Conservation (phyloP, 345 rosid genomes). For the Pistacia atlantica region DNA sequence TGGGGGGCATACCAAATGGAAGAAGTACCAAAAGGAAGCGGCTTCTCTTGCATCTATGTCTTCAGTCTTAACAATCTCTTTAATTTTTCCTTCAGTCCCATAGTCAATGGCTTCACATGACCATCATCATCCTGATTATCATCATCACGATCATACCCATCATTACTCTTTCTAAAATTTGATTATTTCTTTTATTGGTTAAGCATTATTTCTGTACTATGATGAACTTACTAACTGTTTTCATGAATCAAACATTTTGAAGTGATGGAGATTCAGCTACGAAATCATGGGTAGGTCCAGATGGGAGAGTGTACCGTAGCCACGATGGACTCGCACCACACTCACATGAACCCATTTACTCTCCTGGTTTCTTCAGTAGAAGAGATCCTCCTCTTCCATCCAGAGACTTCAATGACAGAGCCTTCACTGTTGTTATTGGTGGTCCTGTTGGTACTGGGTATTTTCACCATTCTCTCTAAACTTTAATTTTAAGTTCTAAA, state of each 20-base stretch:
- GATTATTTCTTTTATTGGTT: no score
- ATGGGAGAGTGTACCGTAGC: constrained; percentile 36
- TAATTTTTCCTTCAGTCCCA: no score
- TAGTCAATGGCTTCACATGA: constrained; percentile 26
- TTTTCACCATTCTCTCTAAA: not conserved
- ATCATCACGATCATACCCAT: constrained; percentile 23
- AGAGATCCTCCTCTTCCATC: constrained; percentile 77
- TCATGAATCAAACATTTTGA: no score
- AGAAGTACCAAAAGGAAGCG: no score
- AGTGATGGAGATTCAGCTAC: no score
- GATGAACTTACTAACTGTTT: no score
- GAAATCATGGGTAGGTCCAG: no score
- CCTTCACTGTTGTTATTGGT: constrained; percentile 93
- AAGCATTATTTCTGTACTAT: no score
- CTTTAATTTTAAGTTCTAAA: not conserved
- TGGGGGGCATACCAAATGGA: no score
- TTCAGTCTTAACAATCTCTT: no score
- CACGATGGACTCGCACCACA: constrained; percentile 99
- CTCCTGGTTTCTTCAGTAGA: constrained; percentile 90
- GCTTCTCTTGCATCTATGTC: no score
- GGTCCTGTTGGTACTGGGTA: constrained; percentile 99
- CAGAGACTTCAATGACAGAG: constrained; percentile 86
- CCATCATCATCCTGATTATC: constrained; percentile 18
- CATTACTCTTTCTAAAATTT: constrained; percentile 22
- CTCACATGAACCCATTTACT: constrained; percentile 96